Evolutionary conservation across 371 early-diverging fungal genomes (phyloP).

Genomic region (Nematocida sp.): DNA sequence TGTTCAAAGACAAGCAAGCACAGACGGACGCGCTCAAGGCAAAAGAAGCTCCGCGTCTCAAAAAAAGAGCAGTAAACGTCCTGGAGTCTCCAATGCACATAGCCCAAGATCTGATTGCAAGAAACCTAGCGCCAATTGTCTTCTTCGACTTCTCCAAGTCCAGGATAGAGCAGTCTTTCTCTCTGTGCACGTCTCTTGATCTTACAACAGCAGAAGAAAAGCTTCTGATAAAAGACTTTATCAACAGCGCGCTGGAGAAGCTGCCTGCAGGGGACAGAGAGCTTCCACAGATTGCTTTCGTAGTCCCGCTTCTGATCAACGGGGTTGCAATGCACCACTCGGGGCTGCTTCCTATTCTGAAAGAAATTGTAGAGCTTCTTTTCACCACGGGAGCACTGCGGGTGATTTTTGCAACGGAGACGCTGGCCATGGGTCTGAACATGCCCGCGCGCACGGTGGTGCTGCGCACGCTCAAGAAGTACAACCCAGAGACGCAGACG

Average conservation of each 20-base stretch:
- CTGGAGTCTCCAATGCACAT: conserved; percentile 53
- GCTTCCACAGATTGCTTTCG: conserved; percentile 79
- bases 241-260: conserved; percentile 50
- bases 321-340: conserved; percentile 95
- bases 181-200: conserved; percentile 45
- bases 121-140: conserved; percentile 55
- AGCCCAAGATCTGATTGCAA: conserved; percentile 53
- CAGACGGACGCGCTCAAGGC: conserved; percentile 30
- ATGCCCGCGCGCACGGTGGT: conserved; percentile 92
- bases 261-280: conserved; percentile 59
- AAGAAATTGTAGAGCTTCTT: conserved; percentile 87
- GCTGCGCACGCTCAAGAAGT: conserved; percentile 78
- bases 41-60: conserved; percentile 22
- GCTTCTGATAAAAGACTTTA: conserved; percentile 51
- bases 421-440: conserved; percentile 96
- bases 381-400: conserved; percentile 82
- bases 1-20: conserved; percentile 24
- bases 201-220: conserved; percentile 57
- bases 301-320: conserved; percentile 73
- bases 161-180: conserved; percentile 55
- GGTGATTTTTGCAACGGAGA: conserved; percentile 83
- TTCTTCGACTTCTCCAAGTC: conserved; percentile 63
- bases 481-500: conserved; percentile 48
- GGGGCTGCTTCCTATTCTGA: conserved; percentile 89
- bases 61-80: conserved; percentile 46